phyloP scores from a whole-genome alignment of 179 eudicot species.

The Beta corolliflora region DNA sequence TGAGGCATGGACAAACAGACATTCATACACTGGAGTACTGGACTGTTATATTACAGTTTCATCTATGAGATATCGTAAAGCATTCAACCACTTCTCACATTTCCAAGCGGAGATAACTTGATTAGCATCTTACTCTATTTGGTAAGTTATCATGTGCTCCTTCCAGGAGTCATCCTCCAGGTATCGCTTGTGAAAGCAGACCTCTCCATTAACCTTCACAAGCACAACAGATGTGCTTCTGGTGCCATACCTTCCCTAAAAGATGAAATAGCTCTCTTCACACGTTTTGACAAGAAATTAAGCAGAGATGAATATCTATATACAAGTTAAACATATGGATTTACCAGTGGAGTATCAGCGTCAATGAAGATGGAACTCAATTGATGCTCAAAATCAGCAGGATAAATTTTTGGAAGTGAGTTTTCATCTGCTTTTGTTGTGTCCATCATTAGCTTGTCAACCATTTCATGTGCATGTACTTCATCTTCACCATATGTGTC shows the following conservation, averaged over 20 bases:
- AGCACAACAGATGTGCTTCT: conserved; percentile 45
- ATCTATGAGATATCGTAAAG: no score
- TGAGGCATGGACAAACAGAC: not conserved
- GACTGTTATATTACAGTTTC: no score
- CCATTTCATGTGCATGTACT: conserved; percentile 54
- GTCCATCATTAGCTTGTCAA: conserved; percentile 69
- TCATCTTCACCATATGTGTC: conserved; percentile 35
- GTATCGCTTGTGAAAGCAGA: conserved; percentile 41
- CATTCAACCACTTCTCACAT: not conserved
- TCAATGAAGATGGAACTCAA: conserved; percentile 79
- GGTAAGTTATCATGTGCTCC: conserved; percentile 38
- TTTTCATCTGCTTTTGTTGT: conserved; percentile 51
- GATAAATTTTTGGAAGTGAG: conserved; percentile 50
- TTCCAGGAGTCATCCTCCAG: conserved; percentile 39
- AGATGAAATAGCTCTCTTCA: not conserved
- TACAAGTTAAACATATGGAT: not conserved
- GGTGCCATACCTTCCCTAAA: conserved; percentile 51
- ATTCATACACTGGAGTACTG: no score
- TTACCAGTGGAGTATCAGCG: conserved; percentile 50
- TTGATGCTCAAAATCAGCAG: conserved; percentile 49
- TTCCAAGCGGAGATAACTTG: not conserved
- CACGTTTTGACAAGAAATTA: not conserved
- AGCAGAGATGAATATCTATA: not conserved
- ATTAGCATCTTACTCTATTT: conserved; percentile 15
- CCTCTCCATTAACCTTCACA: conserved; percentile 35